Conservation (phyloP, 192 early-diverging fungal genomes). For the Gryganskiella cystojenkinii region DNA sequence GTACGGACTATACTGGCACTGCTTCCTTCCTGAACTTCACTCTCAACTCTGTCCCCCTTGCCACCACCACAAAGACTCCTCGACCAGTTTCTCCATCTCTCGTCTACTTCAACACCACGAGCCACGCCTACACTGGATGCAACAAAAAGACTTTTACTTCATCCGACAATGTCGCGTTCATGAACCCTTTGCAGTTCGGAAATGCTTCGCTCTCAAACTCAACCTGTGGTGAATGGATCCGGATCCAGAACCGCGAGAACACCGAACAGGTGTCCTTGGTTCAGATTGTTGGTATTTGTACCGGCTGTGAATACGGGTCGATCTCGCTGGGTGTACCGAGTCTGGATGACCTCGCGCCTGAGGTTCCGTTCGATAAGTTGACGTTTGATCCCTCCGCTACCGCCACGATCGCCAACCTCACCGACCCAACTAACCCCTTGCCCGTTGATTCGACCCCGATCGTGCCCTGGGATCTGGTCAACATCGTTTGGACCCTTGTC, state of each 20-base stretch:
- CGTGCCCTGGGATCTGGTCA: conserved; percentile 25
- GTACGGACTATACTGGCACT: conserved; percentile 31
- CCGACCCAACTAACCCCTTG: conserved; percentile 15
- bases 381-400: conserved; percentile 20
- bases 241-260: conserved; percentile 39
- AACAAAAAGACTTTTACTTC: conserved; percentile 31
- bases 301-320: conserved; percentile 42
- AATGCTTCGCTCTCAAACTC: conserved; percentile 13
- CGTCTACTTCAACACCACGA: conserved; percentile 27
- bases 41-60: conserved; percentile 1
- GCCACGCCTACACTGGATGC: conserved; percentile 30
- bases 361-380: conserved; percentile 19
- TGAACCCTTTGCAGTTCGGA: conserved; percentile 49
- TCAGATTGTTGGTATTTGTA: conserved; percentile 44
- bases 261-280: conserved; percentile 16
- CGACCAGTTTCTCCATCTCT: conserved; percentile 8
- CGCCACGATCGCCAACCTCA: conserved; percentile 26
- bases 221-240: conserved; percentile 46
- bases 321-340: conserved; percentile 8
- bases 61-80: neutral
- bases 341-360: conserved; percentile 5
- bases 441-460: conserved; percentile 11
- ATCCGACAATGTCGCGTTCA: conserved; percentile 31
- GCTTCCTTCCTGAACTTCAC: conserved; percentile 32
- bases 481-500: conserved; percentile 24